These are phyloP conservation scores for Vigna nakashimae DNA, from an alignment of 306 rosid species.

Conservation along the genomic window DNA sequence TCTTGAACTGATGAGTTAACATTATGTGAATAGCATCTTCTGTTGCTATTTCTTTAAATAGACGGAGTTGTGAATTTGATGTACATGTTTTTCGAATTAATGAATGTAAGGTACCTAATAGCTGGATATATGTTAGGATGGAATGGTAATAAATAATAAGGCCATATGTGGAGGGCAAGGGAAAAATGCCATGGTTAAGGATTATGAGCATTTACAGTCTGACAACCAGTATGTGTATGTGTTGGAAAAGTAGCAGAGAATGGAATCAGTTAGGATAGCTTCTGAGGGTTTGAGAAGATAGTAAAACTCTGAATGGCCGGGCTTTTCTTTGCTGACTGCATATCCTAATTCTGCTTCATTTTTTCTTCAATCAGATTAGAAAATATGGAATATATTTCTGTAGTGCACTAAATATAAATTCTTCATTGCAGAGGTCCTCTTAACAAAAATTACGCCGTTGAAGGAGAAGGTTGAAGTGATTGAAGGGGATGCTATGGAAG, in stretches of 20 bases:
- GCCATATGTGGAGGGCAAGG: neutral
- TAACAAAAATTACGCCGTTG: conserved; percentile 80
- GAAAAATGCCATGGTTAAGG: neutral
- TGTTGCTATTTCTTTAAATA: neutral
- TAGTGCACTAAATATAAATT: conserved; percentile 33
- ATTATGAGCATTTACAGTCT: neutral
- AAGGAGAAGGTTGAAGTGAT: conserved; percentile 68
- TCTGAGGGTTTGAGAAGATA: neutral
- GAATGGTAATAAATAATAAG: neutral
- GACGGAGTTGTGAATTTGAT: too few relatives aligned
- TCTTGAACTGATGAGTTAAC: neutral
- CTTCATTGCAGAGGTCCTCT: conserved; percentile 77
- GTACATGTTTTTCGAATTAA: too few relatives aligned
- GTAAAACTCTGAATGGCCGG: neutral
- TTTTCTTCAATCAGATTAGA: neutral
- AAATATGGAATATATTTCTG: neutral
- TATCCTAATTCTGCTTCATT: neutral
- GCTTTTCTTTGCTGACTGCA: neutral
- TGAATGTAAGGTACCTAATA: too few relatives aligned
- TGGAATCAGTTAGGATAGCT: neutral
- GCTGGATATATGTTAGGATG: neutral
- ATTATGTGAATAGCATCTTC: neutral
- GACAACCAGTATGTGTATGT: neutral
- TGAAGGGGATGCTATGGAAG: conserved; percentile 94
- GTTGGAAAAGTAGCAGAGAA: neutral